Conservation (phyloP, 2,329 filamentous ascomycete genomes). For the Curvularia lunata region DNA sequence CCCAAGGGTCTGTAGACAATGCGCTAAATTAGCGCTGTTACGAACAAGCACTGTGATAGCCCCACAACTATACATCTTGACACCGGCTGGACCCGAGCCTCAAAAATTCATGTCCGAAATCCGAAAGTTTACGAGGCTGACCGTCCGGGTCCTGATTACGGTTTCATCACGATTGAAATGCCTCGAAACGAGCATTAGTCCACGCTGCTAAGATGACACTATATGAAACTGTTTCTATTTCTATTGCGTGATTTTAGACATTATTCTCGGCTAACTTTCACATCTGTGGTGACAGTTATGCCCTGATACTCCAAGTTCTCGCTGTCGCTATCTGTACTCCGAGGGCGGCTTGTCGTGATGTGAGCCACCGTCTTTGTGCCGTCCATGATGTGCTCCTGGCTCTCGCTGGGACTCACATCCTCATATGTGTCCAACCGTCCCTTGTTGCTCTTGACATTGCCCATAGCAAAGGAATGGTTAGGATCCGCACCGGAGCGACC, state of each 20-base stretch:
- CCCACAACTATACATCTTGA: background rate
- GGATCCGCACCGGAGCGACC: background rate
- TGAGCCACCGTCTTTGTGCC: constrained; percentile 2
- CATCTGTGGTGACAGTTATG: constrained; percentile 19
- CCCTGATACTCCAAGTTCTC: constrained; percentile 12
- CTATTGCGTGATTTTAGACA: background rate
- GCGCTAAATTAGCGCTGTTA: background rate
- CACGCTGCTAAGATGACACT: background rate
- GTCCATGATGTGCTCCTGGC: constrained; percentile 21
- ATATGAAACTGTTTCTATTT: background rate
- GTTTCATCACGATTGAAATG: background rate
- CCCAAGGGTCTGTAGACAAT: background rate
- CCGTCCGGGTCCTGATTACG: background rate
- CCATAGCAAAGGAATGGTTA: constrained; percentile 7
- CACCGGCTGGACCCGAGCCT: background rate
- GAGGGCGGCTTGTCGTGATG: constrained; percentile 5
- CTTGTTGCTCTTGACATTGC: constrained; percentile 10
- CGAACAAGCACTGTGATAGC: background rate
- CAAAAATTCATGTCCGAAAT: background rate
- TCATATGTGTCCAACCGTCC: constrained; percentile 9
- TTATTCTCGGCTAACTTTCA: constrained; percentile 14
- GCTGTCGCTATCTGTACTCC: constrained; percentile 8
- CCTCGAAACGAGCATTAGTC: background rate
- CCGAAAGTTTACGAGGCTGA: background rate
- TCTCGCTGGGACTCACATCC: constrained; percentile 21